Evolutionary conservation across 148 eudicot genomes (phyloP).

Genomic region (Rhododendron molle): DNA sequence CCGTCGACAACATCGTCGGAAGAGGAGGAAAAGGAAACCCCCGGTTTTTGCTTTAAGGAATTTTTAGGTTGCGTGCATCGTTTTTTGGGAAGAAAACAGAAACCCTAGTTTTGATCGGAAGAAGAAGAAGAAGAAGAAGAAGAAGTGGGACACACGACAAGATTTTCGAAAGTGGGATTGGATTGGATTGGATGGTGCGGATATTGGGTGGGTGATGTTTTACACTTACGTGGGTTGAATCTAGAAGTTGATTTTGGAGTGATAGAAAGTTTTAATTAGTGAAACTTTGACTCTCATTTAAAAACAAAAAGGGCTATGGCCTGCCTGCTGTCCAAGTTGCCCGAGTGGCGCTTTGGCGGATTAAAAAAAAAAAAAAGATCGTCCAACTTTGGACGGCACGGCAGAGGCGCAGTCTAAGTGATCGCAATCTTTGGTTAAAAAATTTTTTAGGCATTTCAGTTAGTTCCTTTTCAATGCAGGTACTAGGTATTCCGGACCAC

Average conservation of each 20-base stretch:
- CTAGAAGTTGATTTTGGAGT: not conserved
- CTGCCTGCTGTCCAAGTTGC: too few relatives aligned
- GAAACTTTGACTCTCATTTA: too few relatives aligned
- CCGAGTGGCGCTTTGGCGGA: too few relatives aligned
- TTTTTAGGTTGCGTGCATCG: not conserved
- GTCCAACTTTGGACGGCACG: too few relatives aligned
- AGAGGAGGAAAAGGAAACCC: not conserved
- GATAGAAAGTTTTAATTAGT: not conserved
- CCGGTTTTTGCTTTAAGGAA: not conserved
- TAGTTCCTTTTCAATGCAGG: too few relatives aligned
- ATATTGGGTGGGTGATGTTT: not conserved
- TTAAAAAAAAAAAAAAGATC: too few relatives aligned
- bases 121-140: too few relatives aligned
- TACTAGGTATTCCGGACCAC: too few relatives aligned
- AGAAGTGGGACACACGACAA: not conserved
- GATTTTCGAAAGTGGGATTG: not conserved
- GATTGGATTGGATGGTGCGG: not conserved
- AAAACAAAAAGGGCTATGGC: too few relatives aligned
- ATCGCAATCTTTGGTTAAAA: too few relatives aligned
- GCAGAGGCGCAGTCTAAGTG: too few relatives aligned
- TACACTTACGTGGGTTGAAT: not conserved
- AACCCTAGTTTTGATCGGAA: not conserved
- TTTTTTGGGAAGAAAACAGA: not conserved
- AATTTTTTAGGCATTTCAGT: too few relatives aligned
- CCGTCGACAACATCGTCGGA: conserved; percentile 13